Base-by-base conservation (phyloP, 78 protist species). In the Mastigamoeba balamuthi region DNA sequence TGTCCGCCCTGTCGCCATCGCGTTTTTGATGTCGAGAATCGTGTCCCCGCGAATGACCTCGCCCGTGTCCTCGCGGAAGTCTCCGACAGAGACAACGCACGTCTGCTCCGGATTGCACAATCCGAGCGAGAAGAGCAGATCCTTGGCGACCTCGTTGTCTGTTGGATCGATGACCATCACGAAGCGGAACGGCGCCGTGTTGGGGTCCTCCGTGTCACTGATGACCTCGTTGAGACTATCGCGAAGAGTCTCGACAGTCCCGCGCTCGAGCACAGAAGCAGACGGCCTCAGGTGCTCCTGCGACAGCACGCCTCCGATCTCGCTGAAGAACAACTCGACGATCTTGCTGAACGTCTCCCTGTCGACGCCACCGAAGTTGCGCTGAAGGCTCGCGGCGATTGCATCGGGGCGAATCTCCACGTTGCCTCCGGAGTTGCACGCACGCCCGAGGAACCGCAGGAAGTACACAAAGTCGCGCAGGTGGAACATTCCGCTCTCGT, bases 381-480 rank as follows among this genome's bases (percentile, higher is more conserved):
- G 70, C 37, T 28, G 23, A 17, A 66, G 29, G 9, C n/a, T 30
- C 70, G 25, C 65, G 10, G 70, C 10, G n/a, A 30, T 30, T 48
- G 58, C 17, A 48, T 48, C 17, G 17, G 17, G 35, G 35, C 17
- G 17, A 48, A 48, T 25, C 58, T 25, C 17, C 17, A 48, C 17
- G 58, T 48, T 48, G 17, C 17, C 58, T 25, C 10, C 70, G 10
- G 30, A 17, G 9, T 9, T 10, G 36, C 29, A 66, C 9, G n/a
- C n/a, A 10, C 10, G 9, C n/a, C 37, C 65, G 10, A 29, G 65
- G 29, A 23, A 29, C n/a, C 70, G 29, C 37, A 66, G 36, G 37
- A 66, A 66, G 37, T 66, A 29, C 65, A 30, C 29, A 29, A 66
- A 66, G 37, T 66, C 70, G 10, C 70, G 70, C n/a, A 66, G 70